Evolutionary conservation across 805 yeast genomes (phyloP), one percentile per base, ranked within the genome.

Genomic region (Metschnikowia kunwiensis): DNA sequence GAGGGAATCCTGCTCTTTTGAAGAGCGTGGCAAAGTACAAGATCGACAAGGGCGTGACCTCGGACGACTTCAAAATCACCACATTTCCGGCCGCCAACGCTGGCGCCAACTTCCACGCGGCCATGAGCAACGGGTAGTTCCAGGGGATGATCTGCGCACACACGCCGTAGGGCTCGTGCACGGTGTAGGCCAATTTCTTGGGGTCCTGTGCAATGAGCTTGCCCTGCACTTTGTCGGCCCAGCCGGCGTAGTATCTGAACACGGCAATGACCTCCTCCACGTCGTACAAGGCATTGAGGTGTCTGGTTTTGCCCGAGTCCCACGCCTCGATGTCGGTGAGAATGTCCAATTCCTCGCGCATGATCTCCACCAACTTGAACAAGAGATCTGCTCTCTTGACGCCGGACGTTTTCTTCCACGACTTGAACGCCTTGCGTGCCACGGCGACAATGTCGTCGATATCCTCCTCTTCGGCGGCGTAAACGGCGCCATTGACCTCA

Each of bases 21-120:
- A 78, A 76, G 36, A 77, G 59, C 17, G 64, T 63, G 24, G 83
- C 87, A 42, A 82, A 68, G 48, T 71, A 66, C 46, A 83, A 72
- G 47, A 81, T 66, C 17, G 87, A 77, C 49, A 84, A 68, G 9
- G 93, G 93, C 5, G 91, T 82, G 47, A 79, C 64, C 61, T 85
- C 93, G 38, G 87, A 80, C 3, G 86, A 73, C 60, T 84, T 84
- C 57, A 84, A 72, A 29, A 84, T 77, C 30, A 82, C 74, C 10
- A 77, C 72, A 60, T 85, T 83, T 36, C 93, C 93, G 35, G 86
- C 81, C 27, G 89, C 87, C 46, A 84, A 63, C 7, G 94, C 93
- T 15, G 91, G 91, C 18, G 84, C 86, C 53, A 84, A 67, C 60
- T 84, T 83, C 93, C 93, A 84, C 16, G 84, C 71, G 11, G 83